phyloP scores from a whole-genome alignment of 2,329 filamentous ascomycete species.

The Coniella lustricola region DNA sequence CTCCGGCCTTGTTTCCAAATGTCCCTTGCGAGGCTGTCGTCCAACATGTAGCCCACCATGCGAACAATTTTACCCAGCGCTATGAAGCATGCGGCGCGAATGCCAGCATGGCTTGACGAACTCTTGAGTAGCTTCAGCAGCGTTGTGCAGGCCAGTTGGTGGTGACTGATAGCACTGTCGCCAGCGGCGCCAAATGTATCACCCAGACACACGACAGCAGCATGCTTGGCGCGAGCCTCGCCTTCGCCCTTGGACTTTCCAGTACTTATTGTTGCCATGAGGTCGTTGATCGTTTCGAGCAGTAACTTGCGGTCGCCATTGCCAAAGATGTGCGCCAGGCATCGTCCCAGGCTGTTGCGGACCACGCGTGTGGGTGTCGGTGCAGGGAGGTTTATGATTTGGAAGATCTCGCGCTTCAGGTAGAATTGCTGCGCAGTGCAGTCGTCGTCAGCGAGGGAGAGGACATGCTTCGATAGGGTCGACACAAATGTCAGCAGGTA shows the following conservation, averaged over 20 bases:
- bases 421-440: constrained; percentile 84
- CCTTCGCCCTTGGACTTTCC: constrained; percentile 70
- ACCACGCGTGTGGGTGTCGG: constrained; percentile 83
- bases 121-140: constrained; percentile 75
- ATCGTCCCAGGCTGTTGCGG: constrained; percentile 79
- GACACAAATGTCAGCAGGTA: constrained; percentile 87
- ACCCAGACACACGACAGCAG: constrained; percentile 78
- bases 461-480: constrained; percentile 73
- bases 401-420: constrained; percentile 89
- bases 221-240: constrained; percentile 75
- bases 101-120: constrained; percentile 70
- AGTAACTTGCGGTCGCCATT: constrained; percentile 86
- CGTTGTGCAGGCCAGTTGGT: constrained; percentile 64
- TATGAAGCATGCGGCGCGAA: constrained; percentile 70
- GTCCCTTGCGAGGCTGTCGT: constrained; percentile 80
- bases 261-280: constrained; percentile 63
- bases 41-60: constrained; percentile 70
- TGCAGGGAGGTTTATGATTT: constrained; percentile 75
- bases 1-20: constrained; percentile 87
- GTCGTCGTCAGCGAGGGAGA: constrained; percentile 65
- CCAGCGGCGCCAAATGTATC: constrained; percentile 88
- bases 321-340: constrained; percentile 73
- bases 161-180: constrained; percentile 82
- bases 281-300: constrained; percentile 90
- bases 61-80: constrained; percentile 68